Percentiles rank a stretch among this genome's conserved stretches.
Conservation (phyloP, 2,329 filamentous ascomycete genomes). For the Diaporthe sp. region DNA sequence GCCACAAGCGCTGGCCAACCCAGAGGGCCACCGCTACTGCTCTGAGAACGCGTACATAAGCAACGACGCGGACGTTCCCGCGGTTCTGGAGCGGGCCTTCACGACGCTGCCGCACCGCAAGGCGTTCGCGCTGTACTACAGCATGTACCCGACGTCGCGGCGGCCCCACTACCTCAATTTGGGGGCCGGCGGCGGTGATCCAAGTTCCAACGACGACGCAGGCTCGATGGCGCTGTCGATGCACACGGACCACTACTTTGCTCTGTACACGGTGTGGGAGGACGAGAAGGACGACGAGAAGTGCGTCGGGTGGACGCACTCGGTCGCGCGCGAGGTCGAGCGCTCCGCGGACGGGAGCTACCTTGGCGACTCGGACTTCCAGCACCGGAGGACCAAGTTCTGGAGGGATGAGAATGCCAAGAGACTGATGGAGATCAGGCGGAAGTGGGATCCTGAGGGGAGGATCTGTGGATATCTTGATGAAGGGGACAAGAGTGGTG, state of each 20-base stretch:
- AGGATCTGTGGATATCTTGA: constrained; percentile 57
- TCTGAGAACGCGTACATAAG: constrained; percentile 61
- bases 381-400: constrained; percentile 55
- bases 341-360: constrained; percentile 59
- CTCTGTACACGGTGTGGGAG: constrained; percentile 62
- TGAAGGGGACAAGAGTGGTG: constrained; percentile 52
- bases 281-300: constrained; percentile 54
- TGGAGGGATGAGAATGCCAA: constrained; percentile 56
- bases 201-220: constrained; percentile 43
- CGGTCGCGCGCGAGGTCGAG: constrained; percentile 52
- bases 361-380: constrained; percentile 65
- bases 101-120: constrained; percentile 57
- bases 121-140: constrained; percentile 59
- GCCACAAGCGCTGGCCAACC: constrained; percentile 57
- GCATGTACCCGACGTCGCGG: constrained; percentile 60
- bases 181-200: not conserved
- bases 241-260: constrained; percentile 67
- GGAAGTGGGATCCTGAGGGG: constrained; percentile 55
- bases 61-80: constrained; percentile 56
- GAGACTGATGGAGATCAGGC: constrained; percentile 54
- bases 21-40: constrained; percentile 58
- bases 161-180: constrained; percentile 40
- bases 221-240: constrained; percentile 61
- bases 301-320: constrained; percentile 56
- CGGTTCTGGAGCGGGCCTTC: constrained; percentile 57